Conservation (phyloP, 495 filamentous ascomycete genomes). For the Stereocaulon alpinum region DNA sequence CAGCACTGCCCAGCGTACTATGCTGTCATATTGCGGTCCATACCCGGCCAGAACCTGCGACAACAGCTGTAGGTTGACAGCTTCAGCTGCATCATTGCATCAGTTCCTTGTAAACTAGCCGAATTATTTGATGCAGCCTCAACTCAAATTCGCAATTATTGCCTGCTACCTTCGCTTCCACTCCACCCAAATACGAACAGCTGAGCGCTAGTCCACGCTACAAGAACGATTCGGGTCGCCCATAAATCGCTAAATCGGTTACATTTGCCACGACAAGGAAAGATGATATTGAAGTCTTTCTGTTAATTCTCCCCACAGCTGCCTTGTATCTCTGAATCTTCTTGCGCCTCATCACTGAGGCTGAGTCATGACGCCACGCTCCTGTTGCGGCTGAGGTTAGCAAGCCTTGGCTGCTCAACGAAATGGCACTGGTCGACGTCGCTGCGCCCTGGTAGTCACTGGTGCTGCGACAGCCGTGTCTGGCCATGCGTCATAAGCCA, state of each 20-base stretch:
- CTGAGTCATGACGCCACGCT: not conserved
- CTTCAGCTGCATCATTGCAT: conserved; percentile 5
- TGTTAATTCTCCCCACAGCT: not conserved
- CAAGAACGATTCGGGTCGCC: not conserved
- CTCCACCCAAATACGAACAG: not conserved
- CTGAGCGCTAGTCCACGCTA: conserved; percentile 4
- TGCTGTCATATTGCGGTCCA: conserved; percentile 2
- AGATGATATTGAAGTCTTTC: not conserved
- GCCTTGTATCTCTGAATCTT: not conserved
- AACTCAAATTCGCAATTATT: not conserved
- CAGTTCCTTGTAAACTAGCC: not conserved
- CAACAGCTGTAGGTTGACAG: not conserved
- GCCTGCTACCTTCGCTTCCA: not conserved
- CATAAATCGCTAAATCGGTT: not conserved
- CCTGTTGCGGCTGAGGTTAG: not conserved
- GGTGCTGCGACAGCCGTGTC: conserved; percentile 2
- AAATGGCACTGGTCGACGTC: not conserved
- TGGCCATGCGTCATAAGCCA: conserved; percentile 19
- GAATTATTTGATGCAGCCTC: conserved; percentile 1
- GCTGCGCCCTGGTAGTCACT: not conserved
- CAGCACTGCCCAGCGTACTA: conserved; percentile 1
- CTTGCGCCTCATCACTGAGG: not conserved
- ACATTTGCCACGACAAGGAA: not conserved
- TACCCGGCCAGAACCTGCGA: not conserved
- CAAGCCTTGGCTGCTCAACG: not conserved